Percentiles rank a stretch among this genome's conserved stretches.
phyloP scores from a whole-genome alignment of 202 grass and related monocot genomes.

The Alloteropsis angusta region DNA sequence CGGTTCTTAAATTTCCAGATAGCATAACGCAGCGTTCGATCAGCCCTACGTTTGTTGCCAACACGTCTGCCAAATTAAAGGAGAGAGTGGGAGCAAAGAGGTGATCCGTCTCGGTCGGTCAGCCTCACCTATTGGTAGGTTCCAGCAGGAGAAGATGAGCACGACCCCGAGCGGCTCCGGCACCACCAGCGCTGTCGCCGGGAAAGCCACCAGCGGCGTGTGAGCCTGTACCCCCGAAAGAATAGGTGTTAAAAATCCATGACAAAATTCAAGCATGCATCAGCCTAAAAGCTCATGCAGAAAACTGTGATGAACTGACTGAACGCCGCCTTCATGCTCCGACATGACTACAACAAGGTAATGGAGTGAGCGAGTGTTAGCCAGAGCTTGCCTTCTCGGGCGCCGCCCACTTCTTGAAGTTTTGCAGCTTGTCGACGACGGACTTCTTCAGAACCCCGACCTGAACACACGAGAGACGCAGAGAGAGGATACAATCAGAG shows the following conservation, averaged over 20 bases:
- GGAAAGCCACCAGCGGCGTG: constrained; percentile 47
- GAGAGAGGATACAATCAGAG: too few relatives aligned
- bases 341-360: background rate
- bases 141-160: constrained; percentile 79
- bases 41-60: background rate
- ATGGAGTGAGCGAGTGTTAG: background rate
- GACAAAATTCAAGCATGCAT: background rate
- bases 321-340: too few relatives aligned
- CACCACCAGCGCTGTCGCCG: constrained; percentile 41
- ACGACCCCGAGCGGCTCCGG: constrained; percentile 72
- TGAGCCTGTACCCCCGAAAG: constrained; percentile 28
- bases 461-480: constrained; percentile 10
- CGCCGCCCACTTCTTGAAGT: constrained; percentile 45
- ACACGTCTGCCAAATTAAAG: background rate
- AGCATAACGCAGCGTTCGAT: background rate
- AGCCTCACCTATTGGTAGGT: constrained; percentile 62
- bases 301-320: background rate
- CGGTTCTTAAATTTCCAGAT: background rate
- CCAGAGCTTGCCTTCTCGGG: constrained; percentile 29
- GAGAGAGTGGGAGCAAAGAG: background rate
- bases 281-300: background rate
- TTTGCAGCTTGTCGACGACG: constrained; percentile 24
- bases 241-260: background rate
- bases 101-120: background rate
- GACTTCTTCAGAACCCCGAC: constrained; percentile 45